Conservation (phyloP, 495 filamentous ascomycete genomes). For the Trichocladium uniseriatum region DNA sequence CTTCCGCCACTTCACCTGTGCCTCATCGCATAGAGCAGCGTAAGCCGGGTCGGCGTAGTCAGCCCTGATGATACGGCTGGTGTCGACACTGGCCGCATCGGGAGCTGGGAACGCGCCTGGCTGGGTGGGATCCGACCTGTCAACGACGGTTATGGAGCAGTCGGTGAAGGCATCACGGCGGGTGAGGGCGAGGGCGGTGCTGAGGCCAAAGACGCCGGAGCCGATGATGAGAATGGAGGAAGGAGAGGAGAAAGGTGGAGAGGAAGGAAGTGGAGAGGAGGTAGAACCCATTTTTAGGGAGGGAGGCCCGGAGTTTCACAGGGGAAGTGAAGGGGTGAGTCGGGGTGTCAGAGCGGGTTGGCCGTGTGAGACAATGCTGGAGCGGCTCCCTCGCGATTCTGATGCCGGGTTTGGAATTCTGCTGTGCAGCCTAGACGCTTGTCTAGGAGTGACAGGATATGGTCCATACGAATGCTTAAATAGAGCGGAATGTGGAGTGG, state of each 20-base stretch:
- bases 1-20: constrained; percentile 63
- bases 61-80: constrained; percentile 67
- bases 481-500: neutral
- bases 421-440: neutral
- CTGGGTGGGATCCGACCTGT: constrained; percentile 45
- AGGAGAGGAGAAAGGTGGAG: constrained; percentile 21
- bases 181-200: constrained; percentile 56
- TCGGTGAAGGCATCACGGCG: constrained; percentile 44
- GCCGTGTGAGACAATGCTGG: too few relatives aligned
- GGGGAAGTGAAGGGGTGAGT: neutral
- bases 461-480: neutral
- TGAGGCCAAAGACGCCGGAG: constrained; percentile 67
- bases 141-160: constrained; percentile 57
- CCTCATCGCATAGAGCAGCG: constrained; percentile 54
- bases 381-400: too few relatives aligned
- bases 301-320: neutral
- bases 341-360: too few relatives aligned
- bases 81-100: constrained; percentile 64
- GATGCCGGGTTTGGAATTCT: too few relatives aligned
- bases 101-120: constrained; percentile 50
- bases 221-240: constrained; percentile 64
- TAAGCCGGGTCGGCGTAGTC: constrained; percentile 75
- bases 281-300: constrained; percentile 5
- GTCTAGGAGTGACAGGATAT: neutral
- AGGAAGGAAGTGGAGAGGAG: constrained; percentile 14